Evolutionary conservation across 208 protist species (phyloP), one percentile per base, ranked within the genome.

Genomic region (Crithidia sp.): DNA sequence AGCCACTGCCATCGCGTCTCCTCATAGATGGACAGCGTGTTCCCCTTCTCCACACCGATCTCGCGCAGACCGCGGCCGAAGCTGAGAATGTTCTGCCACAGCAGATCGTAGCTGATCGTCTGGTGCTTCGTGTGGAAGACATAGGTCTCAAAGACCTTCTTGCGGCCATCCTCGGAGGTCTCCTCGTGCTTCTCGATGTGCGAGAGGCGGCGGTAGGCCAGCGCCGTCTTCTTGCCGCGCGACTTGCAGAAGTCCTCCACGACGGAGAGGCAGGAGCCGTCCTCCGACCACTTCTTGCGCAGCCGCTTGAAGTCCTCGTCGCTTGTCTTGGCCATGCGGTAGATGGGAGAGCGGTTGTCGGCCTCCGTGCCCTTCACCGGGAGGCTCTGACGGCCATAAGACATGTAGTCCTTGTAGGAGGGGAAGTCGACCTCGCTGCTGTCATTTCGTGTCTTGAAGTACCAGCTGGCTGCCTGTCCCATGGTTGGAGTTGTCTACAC

Each of bases 1-100:
- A 92, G 73, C 91, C 91, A 95, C 80, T 95, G 71, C 87, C 87
- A 95, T 61, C 91, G 91, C 10, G 91, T 95, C n/a, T 95, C 88
- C 55, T 93, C 87, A 70, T 86, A 95, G 37, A 95, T 84, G 62
- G 85, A 82, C 39, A 95, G 52, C 12, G 49, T 63, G 52, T 78
- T n/a, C 49, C 87, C 83, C 53, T 76, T 71, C 68, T 83, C 10
- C 1, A 95, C 10, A 43, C 90, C 90, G 74, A 95, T 84, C 58
- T 86, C 85, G 16, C 2, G 0, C 10, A 95, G 79, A 5, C 90
- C 87, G 19, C 71, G 67, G 9, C 83, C 84, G 37, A 95, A 85
- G 67, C 45, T 59, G 43, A 90, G 37, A 19, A 95, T 82, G 50
- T 71, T 83, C 45, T 78, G 40, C 87, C 85, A 92, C 43, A 92